phyloP scores from a whole-genome alignment of 2,329 filamentous ascomycete genomes.

The Zasmidium cellare region DNA sequence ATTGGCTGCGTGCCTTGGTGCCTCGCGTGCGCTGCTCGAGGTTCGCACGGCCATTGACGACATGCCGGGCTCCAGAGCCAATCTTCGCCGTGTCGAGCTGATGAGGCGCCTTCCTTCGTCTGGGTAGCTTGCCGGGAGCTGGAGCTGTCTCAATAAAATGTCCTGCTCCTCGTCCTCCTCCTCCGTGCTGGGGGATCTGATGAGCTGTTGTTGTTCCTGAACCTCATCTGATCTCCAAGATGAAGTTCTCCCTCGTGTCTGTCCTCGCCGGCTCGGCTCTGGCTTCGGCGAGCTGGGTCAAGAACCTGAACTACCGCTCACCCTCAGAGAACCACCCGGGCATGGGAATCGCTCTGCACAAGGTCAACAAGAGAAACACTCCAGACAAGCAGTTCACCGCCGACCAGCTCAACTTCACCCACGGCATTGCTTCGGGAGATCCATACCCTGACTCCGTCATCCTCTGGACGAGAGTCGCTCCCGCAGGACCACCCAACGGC shows the following conservation, averaged over 20 bases:
- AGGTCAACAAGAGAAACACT: constrained; percentile 57
- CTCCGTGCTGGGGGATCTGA: no score
- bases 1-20: neutral
- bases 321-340: constrained; percentile 64
- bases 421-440: constrained; percentile 49
- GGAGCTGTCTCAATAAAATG: no score
- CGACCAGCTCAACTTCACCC: constrained; percentile 61
- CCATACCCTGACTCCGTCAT: constrained; percentile 46
- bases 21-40: constrained; percentile 2
- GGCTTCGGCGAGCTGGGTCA: constrained; percentile 29
- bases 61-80: neutral
- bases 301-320: constrained; percentile 67
- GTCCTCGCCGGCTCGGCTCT: constrained; percentile 15
- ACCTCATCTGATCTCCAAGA: constrained; percentile 8
- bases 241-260: constrained; percentile 17
- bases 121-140: no score
- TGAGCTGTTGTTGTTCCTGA: no score
- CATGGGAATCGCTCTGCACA: constrained; percentile 65
- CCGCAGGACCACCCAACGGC: constrained; percentile 40
- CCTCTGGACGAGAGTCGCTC: constrained; percentile 44
- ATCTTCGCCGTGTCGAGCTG: no score
- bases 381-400: constrained; percentile 46
- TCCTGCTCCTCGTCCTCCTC: no score
- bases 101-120: no score
- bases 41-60: constrained; percentile 4